Percentiles rank a stretch among this genome's conserved stretches.
phyloP scores from a whole-genome alignment of 371 early-diverging fungal genomes.

The Lichtheimia ornata region DNA sequence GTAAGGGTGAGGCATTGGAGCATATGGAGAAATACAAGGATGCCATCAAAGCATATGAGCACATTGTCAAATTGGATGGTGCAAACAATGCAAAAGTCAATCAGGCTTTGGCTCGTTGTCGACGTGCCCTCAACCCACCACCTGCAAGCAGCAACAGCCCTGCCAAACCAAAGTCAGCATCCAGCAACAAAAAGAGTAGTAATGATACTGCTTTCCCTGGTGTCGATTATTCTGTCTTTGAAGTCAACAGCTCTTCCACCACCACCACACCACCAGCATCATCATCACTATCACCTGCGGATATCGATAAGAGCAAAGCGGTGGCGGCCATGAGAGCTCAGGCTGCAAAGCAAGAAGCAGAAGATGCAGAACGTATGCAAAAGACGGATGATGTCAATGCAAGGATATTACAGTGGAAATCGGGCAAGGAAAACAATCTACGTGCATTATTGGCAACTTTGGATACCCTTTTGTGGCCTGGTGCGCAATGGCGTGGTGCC shows the following conservation, averaged over 20 bases:
- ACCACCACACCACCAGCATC: background rate
- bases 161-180: background rate
- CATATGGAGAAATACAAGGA: slow-evolving; percentile 75
- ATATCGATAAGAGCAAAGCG: slow-evolving; percentile 51
- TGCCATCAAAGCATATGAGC: slow-evolving; percentile 74
- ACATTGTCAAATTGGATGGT: slow-evolving; percentile 48
- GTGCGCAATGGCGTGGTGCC: slow-evolving; percentile 73
- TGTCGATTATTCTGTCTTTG: slow-evolving; percentile 19
- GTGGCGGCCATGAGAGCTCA: slow-evolving; percentile 75
- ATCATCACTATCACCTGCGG: slow-evolving; percentile 11
- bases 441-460: slow-evolving; percentile 86
- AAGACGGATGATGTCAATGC: slow-evolving; percentile 82
- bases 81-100: slow-evolving; percentile 49
- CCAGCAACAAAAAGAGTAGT: background rate
- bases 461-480: slow-evolving; percentile 80
- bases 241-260: background rate
- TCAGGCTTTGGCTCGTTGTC: slow-evolving; percentile 40
- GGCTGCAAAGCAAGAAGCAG: slow-evolving; percentile 68
- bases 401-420: slow-evolving; percentile 70
- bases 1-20: slow-evolving; percentile 83
- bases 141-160: slow-evolving; percentile 4
- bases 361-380: slow-evolving; percentile 76
- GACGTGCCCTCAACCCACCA: slow-evolving; percentile 27
- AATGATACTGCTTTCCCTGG: slow-evolving; percentile 15
- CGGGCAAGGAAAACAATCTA: slow-evolving; percentile 87